phyloP scores from a whole-genome alignment of 2,329 filamentous ascomycete species.

The Aspergillus viridinutans region DNA sequence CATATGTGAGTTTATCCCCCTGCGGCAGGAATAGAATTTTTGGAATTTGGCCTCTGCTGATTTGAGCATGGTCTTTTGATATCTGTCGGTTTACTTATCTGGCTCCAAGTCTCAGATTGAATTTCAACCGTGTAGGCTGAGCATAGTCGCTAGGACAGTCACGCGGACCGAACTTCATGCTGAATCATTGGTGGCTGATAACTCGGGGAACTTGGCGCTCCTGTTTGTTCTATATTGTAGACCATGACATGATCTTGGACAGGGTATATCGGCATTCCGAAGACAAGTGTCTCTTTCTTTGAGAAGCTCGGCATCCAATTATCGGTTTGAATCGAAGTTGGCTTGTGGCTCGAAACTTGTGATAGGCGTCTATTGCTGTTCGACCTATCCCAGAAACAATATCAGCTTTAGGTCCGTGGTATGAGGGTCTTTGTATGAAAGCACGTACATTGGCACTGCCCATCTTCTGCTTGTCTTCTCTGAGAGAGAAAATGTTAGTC shows the following conservation, averaged over 20 bases:
- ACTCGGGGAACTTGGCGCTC: neutral
- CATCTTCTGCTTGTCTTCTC: too few relatives aligned
- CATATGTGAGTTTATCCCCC: too few relatives aligned
- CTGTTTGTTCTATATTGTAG: neutral
- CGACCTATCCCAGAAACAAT: neutral
- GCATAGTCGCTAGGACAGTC: too few relatives aligned
- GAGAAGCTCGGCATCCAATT: neutral
- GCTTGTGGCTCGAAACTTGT: neutral
- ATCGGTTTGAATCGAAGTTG: neutral
- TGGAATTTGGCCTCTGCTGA: too few relatives aligned
- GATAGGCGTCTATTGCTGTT: neutral
- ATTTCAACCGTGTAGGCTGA: too few relatives aligned
- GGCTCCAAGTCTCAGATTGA: too few relatives aligned
- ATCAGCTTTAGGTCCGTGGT: neutral
- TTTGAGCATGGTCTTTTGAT: too few relatives aligned
- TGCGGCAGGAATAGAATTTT: too few relatives aligned
- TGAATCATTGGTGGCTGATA: neutral
- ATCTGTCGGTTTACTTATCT: too few relatives aligned
- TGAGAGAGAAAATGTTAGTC: too few relatives aligned
- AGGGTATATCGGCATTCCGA: neutral
- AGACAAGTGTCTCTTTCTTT: too few relatives aligned
- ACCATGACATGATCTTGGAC: neutral
- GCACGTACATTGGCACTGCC: neutral
- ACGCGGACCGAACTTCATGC: too few relatives aligned
- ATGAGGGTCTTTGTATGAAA: neutral